Evolutionary conservation across 805 yeast genomes (phyloP).

Genomic region (Ogataea degrootiae): DNA sequence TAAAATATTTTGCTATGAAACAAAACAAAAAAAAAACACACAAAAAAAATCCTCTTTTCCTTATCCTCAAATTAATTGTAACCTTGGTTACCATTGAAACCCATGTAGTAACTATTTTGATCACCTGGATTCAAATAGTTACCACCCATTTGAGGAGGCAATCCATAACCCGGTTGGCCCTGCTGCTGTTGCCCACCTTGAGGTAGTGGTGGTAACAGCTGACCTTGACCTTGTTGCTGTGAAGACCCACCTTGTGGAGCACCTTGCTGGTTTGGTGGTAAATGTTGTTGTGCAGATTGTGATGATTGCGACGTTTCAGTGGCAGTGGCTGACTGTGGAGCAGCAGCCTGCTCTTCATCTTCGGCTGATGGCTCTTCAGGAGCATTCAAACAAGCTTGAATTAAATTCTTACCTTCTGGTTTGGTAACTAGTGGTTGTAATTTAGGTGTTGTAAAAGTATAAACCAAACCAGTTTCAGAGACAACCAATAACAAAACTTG

Average conservation of each 20-base stretch:
- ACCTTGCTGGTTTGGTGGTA: neutral
- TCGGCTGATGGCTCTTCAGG: conserved; percentile 75
- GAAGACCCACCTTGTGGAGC: conserved; percentile 23
- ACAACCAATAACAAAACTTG: conserved; percentile 93
- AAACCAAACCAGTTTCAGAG: conserved; percentile 96
- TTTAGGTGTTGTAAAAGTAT: conserved; percentile 98
- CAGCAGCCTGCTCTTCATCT: conserved; percentile 43
- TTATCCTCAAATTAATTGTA: conserved; percentile 14
- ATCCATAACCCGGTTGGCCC: conserved; percentile 18
- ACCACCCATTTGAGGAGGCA: conserved; percentile 24
- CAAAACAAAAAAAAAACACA: conserved; percentile 2
- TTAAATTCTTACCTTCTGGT: conserved; percentile 93
- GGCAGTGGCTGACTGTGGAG: conserved; percentile 6
- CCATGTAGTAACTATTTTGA: conserved; percentile 25
- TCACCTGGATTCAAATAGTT: conserved; percentile 24
- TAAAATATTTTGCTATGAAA: neutral
- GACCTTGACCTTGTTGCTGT: conserved; percentile 23
- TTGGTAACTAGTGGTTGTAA: conserved; percentile 96
- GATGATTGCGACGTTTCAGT: conserved; percentile 10
- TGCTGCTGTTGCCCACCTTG: conserved; percentile 20
- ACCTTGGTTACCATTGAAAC: conserved; percentile 26
- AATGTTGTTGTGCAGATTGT: conserved; percentile 11
- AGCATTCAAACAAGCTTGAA: conserved; percentile 95
- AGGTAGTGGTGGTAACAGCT: conserved; percentile 23
- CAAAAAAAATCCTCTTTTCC: neutral